Conservation (phyloP, 1,284 basidiomycete species). For the Albatrellus sp. region DNA sequence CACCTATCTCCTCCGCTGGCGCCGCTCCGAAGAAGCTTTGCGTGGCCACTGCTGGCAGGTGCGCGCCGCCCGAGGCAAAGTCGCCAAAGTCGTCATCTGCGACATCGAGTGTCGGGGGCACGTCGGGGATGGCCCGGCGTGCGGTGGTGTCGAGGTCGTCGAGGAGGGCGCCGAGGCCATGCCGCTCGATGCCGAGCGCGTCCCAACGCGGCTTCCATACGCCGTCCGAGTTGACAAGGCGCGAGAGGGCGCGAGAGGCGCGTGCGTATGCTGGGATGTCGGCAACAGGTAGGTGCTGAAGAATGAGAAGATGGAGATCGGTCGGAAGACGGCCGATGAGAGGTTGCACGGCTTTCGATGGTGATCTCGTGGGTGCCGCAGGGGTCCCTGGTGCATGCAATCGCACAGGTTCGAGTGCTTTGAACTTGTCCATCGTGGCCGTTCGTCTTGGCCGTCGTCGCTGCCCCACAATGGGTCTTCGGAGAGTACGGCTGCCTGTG, state of each 20-base stretch:
- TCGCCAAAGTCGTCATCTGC: constrained; percentile 77
- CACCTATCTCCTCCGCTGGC: constrained; percentile 31
- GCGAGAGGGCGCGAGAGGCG: constrained; percentile 49
- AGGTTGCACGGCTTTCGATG: constrained; percentile 10
- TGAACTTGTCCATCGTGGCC: constrained; percentile 64
- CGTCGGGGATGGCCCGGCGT: constrained; percentile 23
- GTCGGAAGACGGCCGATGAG: constrained; percentile 70
- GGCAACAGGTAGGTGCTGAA: constrained; percentile 62
- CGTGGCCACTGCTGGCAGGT: constrained; percentile 1
- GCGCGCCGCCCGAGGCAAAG: constrained; percentile 45
- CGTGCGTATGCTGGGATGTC: constrained; percentile 70
- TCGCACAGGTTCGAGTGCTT: constrained; percentile 61
- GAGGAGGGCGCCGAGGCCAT: constrained; percentile 35
- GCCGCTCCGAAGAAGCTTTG: constrained; percentile 18
- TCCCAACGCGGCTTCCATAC: constrained; percentile 68
- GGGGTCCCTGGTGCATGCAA: constrained; percentile 33
- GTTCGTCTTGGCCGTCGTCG: not conserved
- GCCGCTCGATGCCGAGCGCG: constrained; percentile 39
- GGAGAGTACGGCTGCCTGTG: not conserved
- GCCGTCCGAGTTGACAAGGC: constrained; percentile 55
- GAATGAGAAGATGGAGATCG: constrained; percentile 62
- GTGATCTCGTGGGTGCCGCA: constrained; percentile 14
- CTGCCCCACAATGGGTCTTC: not conserved
- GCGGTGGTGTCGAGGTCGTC: constrained; percentile 48
- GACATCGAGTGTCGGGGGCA: constrained; percentile 44